These are phyloP conservation scores for Cubamyces lactineus DNA, from an alignment of 768 basidiomycete genomes.

Conservation along the genomic window DNA sequence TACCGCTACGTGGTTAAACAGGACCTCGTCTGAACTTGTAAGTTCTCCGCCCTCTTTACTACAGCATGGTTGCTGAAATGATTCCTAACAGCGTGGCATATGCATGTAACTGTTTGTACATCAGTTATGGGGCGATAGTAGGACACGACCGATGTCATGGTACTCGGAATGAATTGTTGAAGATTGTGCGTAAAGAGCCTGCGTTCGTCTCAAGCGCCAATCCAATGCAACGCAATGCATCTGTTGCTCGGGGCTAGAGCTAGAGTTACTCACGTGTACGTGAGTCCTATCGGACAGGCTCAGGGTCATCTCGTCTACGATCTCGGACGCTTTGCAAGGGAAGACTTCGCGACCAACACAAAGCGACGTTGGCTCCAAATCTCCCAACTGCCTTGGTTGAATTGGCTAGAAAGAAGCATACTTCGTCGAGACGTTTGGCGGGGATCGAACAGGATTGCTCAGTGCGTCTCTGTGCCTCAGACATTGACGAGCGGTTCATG, in stretches of 20 bases:
- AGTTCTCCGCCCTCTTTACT: not conserved
- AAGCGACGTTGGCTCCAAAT: slow-evolving; percentile 29
- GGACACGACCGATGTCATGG: too few species aligned
- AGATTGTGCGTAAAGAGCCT: not conserved
- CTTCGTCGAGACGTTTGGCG: slow-evolving; percentile 24
- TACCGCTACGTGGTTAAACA: slow-evolving; percentile 57
- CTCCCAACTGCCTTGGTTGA: slow-evolving; percentile 33
- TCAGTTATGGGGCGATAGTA: too few species aligned
- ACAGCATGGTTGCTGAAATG: too few species aligned
- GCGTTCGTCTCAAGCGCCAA: too few species aligned
- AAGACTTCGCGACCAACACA: slow-evolving; percentile 36
- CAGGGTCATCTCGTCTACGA: slow-evolving; percentile 37
- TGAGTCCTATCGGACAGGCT: slow-evolving; percentile 27
- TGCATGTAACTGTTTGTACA: too few species aligned
- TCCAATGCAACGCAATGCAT: too few species aligned
- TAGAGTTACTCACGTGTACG: slow-evolving; percentile 37
- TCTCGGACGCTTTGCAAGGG: slow-evolving; percentile 36
- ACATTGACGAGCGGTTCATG: too few species aligned
- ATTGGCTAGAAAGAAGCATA: slow-evolving; percentile 23
- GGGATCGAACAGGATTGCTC: too few species aligned
- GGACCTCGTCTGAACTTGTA: slow-evolving; percentile 22
- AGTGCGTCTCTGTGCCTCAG: too few species aligned
- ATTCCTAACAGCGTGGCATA: too few species aligned
- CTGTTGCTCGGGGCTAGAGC: slow-evolving; percentile 19
- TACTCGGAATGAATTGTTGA: too few species aligned